phyloP scores from a whole-genome alignment of 768 basidiomycete genomes.

The Termitomyces sp. region DNA sequence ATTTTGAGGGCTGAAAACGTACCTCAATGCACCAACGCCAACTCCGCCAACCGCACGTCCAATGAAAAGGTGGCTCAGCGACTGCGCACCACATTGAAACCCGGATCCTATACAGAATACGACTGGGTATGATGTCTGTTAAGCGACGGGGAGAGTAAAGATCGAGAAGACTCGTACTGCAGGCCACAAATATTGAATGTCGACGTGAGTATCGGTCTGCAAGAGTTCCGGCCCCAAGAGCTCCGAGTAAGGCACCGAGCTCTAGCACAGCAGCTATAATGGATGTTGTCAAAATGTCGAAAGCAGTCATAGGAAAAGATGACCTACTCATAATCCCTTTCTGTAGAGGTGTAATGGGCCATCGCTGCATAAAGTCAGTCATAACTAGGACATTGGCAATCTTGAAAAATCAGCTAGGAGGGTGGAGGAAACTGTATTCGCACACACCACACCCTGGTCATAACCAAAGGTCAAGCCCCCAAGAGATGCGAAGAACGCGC shows the following conservation, averaged over 20 bases:
- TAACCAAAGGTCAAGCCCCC: constrained; percentile 81
- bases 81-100: constrained; percentile 61
- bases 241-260: constrained; percentile 76
- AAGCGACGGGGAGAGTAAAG: neutral
- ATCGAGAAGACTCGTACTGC: constrained; percentile 40
- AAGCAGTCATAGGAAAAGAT: neutral
- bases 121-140: constrained; percentile 29
- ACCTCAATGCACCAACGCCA: constrained; percentile 78
- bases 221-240: constrained; percentile 60
- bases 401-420: constrained; percentile 18
- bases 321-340: constrained; percentile 74
- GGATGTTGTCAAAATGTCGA: neutral
- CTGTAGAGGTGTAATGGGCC: constrained; percentile 70
- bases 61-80: constrained; percentile 53
- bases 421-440: neutral
- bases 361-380: constrained; percentile 65
- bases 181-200: constrained; percentile 63
- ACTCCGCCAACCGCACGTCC: constrained; percentile 77
- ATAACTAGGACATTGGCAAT: constrained; percentile 86
- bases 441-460: constrained; percentile 69
- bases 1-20: constrained; percentile 5
- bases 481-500: constrained; percentile 72
- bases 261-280: constrained; percentile 69
- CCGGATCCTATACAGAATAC: constrained; percentile 71
- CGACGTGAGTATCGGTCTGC: constrained; percentile 69